Evolutionary conservation across 306 rosid species (phyloP), one percentile per base, ranked within the genome.

Genomic region (Lathyrus aphaca): DNA sequence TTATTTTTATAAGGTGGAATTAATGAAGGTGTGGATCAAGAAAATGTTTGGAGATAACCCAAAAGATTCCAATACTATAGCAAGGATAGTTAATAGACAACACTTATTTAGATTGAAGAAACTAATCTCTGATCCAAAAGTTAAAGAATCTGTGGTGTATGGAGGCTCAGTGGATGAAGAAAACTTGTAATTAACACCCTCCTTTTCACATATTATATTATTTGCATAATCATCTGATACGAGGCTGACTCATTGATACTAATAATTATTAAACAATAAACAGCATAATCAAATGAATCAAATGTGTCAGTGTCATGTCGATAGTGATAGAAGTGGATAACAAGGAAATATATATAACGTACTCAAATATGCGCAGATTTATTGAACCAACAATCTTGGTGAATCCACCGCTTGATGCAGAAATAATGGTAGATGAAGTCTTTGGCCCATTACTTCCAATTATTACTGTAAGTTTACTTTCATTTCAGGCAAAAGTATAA

Each of bases 401-500:
- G 74, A 70, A 91, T 72, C 95, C 92, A 6, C 97, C 97, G 7
- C 80, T 74, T 32, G 86, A 88, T 8, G 45, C 95, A 54, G 80
- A 54, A 45, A 78, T 91, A 69, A 86, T 88, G 95, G 23, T 82
- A 11, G 92, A 91, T 0, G 97, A 91, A 78, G 80, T 91, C 39
- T 91, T 91, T 55, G 97, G 97, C 12, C 97, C 95, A 55, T 53
- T 91, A 46, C 97, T 91, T 62, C 95, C 95, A 45, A 84, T 88
- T 25, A 83, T 91, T 8, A 82, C 92, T 0, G 92, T 91, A 57
- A 81, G 90, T 71, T n/a, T n/a, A n/a, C n/a, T n/a, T 49, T 51
- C 8, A 14, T 69, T 42, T 27, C 12, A 17, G 62, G 21, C 38
- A 42, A n/a, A n/a, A 43, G 30, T 46, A 59, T 12, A 25, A 17